Conservation (phyloP, 2,329 filamentous ascomycete species). For the Talaromyces sp. region DNA sequence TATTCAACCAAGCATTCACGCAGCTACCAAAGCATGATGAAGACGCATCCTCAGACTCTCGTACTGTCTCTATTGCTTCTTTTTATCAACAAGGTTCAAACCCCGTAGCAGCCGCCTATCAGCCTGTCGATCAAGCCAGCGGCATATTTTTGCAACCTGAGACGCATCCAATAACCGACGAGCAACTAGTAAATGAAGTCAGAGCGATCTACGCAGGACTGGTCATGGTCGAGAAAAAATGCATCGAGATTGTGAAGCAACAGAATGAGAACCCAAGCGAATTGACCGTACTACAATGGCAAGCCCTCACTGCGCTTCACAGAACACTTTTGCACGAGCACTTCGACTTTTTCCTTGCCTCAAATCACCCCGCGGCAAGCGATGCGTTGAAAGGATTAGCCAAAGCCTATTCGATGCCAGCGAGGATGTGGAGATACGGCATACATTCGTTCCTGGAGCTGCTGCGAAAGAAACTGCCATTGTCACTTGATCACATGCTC, state of each 20-base stretch:
- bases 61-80: background rate
- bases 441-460: conserved; percentile 84
- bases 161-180: conserved; percentile 68
- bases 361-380: conserved; percentile 77
- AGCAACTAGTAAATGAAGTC: conserved; percentile 76
- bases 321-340: conserved; percentile 77
- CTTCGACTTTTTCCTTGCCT: conserved; percentile 81
- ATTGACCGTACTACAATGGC: conserved; percentile 69
- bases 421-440: conserved; percentile 88
- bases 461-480: conserved; percentile 68
- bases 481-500: conserved; percentile 82
- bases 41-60: background rate
- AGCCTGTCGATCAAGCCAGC: conserved; percentile 17
- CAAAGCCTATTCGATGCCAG: conserved; percentile 84
- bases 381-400: conserved; percentile 65
- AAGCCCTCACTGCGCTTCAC: conserved; percentile 77
- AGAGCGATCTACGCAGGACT: conserved; percentile 64
- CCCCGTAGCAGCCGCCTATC: background rate
- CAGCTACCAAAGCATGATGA: background rate
- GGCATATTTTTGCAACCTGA: conserved; percentile 56
- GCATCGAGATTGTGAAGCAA: conserved; percentile 74
- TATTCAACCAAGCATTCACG: background rate
- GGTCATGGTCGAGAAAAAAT: conserved; percentile 82
- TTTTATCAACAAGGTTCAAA: background rate
- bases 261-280: conserved; percentile 54